Evolutionary conservation across 2,329 filamentous ascomycete species (phyloP).

Genomic region (Geosmithia flava): DNA sequence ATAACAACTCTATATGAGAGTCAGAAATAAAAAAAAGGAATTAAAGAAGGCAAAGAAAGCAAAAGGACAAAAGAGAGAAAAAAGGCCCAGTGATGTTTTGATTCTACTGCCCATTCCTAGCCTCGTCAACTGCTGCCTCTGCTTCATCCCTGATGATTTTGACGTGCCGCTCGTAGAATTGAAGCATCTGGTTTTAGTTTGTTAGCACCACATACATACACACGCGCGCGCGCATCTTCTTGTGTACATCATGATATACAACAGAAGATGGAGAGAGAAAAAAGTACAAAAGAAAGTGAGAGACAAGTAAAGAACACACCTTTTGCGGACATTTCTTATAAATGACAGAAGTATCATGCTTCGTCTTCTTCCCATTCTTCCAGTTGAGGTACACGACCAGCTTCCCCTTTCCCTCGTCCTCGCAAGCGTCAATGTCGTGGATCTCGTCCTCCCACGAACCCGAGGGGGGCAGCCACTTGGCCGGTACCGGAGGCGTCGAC

Average conservation of each 20-base stretch:
- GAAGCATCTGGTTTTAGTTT: conserved; percentile 35
- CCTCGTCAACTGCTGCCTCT: no score
- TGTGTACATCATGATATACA: no score
- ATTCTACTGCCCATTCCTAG: no score
- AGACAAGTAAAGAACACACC: conserved; percentile 25
- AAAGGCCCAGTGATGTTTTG: no score
- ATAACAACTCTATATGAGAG: conserved; percentile 3
- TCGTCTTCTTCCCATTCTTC: conserved; percentile 62
- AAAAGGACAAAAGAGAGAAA: background rate
- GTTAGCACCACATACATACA: background rate
- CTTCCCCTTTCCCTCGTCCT: conserved; percentile 46
- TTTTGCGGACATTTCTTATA: conserved; percentile 71
- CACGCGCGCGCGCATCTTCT: no score
- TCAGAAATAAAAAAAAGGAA: conserved; percentile 9
- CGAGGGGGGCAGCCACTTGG: conserved; percentile 52
- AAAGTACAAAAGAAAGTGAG: no score
- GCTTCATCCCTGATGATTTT: conserved; percentile 32
- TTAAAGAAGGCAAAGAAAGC: conserved; percentile 5
- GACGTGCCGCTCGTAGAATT: conserved; percentile 47
- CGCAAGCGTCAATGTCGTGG: conserved; percentile 56
- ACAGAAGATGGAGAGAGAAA: no score
- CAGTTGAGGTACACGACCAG: conserved; percentile 61
- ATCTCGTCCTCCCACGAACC: conserved; percentile 72
- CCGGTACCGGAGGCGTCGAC: conserved; percentile 32
- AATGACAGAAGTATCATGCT: conserved; percentile 55